These are phyloP conservation scores for Hyaloperonospora brassicae DNA, from an alignment of 352 stramenopile species.

Conservation along the genomic window DNA sequence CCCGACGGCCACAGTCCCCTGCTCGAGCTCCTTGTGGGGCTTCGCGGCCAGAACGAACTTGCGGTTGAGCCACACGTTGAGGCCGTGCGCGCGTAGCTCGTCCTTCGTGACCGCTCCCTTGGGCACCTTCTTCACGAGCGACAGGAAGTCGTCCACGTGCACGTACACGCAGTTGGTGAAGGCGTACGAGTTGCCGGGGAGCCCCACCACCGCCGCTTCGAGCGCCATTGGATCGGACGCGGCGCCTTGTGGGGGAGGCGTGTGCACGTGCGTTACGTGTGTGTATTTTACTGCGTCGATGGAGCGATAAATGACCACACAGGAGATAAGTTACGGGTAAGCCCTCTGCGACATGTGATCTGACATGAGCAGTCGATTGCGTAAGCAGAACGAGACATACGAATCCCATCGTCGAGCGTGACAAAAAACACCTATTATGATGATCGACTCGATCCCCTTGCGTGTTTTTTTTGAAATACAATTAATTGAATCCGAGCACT, in stretches of 20 bases:
- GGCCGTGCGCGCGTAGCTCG: conserved; percentile 55
- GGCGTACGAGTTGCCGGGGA: conserved; percentile 70
- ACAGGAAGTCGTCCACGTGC: conserved; percentile 64
- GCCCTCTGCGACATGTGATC: too few relatives aligned
- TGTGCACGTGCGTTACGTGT: too few relatives aligned
- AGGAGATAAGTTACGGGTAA: too few relatives aligned
- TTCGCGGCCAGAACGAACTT: conserved; percentile 79
- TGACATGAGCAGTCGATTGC: too few relatives aligned
- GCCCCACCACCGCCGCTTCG: conserved; percentile 48
- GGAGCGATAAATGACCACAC: too few relatives aligned
- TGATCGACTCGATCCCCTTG: too few relatives aligned
- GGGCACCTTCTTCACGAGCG: conserved; percentile 55
- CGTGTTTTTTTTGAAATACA: background rate
- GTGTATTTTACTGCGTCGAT: too few relatives aligned
- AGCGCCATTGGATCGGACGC: conserved; percentile 34
- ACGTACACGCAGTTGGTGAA: conserved; percentile 83
- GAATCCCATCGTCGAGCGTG: too few relatives aligned
- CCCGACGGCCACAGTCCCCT: conserved; percentile 55
- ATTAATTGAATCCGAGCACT: too few relatives aligned
- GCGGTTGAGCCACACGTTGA: conserved; percentile 77
- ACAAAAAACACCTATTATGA: too few relatives aligned
- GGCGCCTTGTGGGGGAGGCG: too few relatives aligned
- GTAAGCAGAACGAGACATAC: too few relatives aligned
- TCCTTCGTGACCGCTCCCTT: conserved; percentile 59
- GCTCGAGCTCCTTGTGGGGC: conserved; percentile 56